Conservation (phyloP, 352 stramenopile species). For the Phytophthora capsici region DNA sequence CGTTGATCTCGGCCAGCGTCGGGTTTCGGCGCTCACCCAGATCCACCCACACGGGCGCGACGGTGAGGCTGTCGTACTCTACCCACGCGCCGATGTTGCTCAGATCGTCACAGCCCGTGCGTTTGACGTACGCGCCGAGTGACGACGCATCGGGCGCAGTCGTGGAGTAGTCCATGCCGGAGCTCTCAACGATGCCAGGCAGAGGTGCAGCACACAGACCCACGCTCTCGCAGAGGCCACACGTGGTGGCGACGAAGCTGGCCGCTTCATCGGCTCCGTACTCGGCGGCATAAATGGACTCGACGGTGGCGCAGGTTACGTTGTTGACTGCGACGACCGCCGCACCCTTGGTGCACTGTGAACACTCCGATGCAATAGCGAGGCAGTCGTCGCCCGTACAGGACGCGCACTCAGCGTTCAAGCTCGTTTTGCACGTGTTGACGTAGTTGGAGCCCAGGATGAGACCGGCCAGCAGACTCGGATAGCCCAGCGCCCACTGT, state of each 20-base stretch:
- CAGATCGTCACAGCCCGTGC: slow-evolving; percentile 73
- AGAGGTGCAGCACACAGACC: slow-evolving; percentile 71
- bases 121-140: slow-evolving; percentile 58
- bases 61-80: slow-evolving; percentile 62
- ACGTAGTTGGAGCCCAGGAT: slow-evolving; percentile 65
- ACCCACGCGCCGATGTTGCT: slow-evolving; percentile 67
- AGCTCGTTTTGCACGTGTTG: slow-evolving; percentile 40
- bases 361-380: slow-evolving; percentile 43
- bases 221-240: slow-evolving; percentile 47
- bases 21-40: slow-evolving; percentile 64
- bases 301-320: slow-evolving; percentile 46
- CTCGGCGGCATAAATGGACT: slow-evolving; percentile 49
- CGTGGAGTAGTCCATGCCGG: slow-evolving; percentile 63
- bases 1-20: slow-evolving; percentile 62
- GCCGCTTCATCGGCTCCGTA: slow-evolving; percentile 49
- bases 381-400: slow-evolving; percentile 46
- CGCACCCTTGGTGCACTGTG: slow-evolving; percentile 45
- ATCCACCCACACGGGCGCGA: slow-evolving; percentile 56
- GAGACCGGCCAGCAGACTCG: slow-evolving; percentile 70
- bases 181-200: slow-evolving; percentile 60
- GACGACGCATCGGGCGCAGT: slow-evolving; percentile 37
- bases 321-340: slow-evolving; percentile 52
- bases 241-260: slow-evolving; percentile 44
- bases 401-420: slow-evolving; percentile 54
- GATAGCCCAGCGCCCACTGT: slow-evolving; percentile 78